These are phyloP conservation scores for Diaporthe ilicicola DNA, from an alignment of 2,329 filamentous ascomycete genomes.

Conservation along the genomic window DNA sequence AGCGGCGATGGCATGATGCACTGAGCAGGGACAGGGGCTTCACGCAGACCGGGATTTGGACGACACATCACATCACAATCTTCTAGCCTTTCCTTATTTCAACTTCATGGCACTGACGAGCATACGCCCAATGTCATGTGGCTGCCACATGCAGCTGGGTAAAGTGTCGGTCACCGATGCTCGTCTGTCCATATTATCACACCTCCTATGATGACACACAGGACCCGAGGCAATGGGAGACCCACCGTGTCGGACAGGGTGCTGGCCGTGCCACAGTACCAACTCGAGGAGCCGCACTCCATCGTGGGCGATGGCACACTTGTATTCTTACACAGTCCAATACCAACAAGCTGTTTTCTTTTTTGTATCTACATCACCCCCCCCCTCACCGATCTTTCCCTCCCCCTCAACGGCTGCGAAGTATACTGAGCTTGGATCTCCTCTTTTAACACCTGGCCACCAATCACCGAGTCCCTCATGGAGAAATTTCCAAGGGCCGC, in stretches of 20 bases:
- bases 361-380: not conserved
- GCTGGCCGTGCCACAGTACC: slow-evolving; percentile 19
- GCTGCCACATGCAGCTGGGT: slow-evolving; percentile 26
- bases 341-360: slow-evolving; percentile 31
- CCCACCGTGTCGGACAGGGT: slow-evolving; percentile 18
- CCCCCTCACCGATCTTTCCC: slow-evolving; percentile 22
- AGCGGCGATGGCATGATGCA: slow-evolving; percentile 55
- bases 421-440: slow-evolving; percentile 22
- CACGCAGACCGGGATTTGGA: slow-evolving; percentile 29
- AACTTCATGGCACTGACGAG: slow-evolving; percentile 26
- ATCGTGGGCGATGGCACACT: slow-evolving; percentile 16
- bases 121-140: slow-evolving; percentile 29
- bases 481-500: slow-evolving; percentile 23
- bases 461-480: slow-evolving; percentile 28
- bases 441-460: slow-evolving; percentile 24
- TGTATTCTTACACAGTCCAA: slow-evolving; percentile 21
- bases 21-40: slow-evolving; percentile 31
- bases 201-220: slow-evolving; percentile 6
- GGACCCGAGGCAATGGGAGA: slow-evolving; percentile 26
- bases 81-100: slow-evolving; percentile 29
- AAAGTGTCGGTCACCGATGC: not conserved
- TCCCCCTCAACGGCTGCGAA: slow-evolving; percentile 1
- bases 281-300: slow-evolving; percentile 25
- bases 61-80: slow-evolving; percentile 33
- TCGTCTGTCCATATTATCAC: slow-evolving; percentile 10